phyloP scores from a whole-genome alignment of 768 basidiomycete genomes.

The Podaxis sp. region DNA sequence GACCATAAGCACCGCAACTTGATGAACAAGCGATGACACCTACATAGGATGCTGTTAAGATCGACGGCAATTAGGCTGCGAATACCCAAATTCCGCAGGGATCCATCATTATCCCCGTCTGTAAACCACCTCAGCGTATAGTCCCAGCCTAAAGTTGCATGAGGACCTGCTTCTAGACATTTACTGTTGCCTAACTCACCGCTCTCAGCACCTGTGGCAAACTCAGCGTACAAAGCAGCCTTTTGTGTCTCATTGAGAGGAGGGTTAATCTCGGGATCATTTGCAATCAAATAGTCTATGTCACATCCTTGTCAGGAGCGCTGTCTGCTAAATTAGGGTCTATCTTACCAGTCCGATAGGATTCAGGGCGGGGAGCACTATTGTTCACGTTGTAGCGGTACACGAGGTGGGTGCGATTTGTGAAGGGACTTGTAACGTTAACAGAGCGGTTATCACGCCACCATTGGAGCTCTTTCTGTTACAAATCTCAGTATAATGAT shows the following conservation, averaged over 20 bases:
- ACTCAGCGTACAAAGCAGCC: conserved; percentile 73
- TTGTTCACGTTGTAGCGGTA: conserved; percentile 77
- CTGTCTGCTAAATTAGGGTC: neutral
- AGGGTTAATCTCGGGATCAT: conserved; percentile 51
- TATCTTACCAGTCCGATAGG: conserved; percentile 55
- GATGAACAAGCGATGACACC: conserved; percentile 23
- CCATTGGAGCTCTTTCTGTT: conserved; percentile 75
- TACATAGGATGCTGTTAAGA: conserved; percentile 83
- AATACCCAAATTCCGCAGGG: conserved; percentile 68
- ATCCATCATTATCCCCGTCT: conserved; percentile 31
- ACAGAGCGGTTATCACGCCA: conserved; percentile 74
- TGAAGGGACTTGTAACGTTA: conserved; percentile 65
- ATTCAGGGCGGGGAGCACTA: conserved; percentile 86
- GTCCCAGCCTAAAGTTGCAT: conserved; percentile 36
- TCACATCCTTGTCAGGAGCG: conserved; percentile 7
- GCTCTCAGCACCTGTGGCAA: conserved; percentile 85
- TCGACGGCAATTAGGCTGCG: conserved; percentile 67
- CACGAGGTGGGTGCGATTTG: conserved; percentile 60
- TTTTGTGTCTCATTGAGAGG: conserved; percentile 57
- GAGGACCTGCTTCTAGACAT: neutral
- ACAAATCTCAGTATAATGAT: neutral
- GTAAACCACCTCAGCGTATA: conserved; percentile 49
- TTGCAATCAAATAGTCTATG: conserved; percentile 74
- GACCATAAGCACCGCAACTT: neutral
- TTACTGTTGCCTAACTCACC: conserved; percentile 32